Evolutionary conservation across 2,329 filamentous ascomycete species (phyloP).

Genomic region (Alternaria triticina): DNA sequence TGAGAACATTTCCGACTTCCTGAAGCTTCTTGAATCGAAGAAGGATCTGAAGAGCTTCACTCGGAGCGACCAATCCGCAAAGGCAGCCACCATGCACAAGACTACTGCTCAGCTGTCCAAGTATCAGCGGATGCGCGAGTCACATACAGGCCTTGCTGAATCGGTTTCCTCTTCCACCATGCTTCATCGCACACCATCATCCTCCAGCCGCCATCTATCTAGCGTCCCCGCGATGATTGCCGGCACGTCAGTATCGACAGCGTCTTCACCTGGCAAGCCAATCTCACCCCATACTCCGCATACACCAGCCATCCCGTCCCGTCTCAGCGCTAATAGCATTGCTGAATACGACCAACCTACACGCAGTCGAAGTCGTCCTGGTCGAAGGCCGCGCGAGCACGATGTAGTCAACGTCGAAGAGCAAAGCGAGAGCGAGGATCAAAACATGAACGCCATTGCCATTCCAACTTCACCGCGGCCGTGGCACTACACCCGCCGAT

Average conservation of each 20-base stretch:
- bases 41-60: conserved; percentile 87
- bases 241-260: conserved; percentile 77
- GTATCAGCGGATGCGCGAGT: conserved; percentile 88
- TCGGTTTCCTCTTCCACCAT: conserved; percentile 91
- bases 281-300: conserved; percentile 90
- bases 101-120: conserved; percentile 81
- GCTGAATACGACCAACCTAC: conserved; percentile 65
- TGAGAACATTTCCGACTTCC: conserved; percentile 90
- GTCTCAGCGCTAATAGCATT: conserved; percentile 90
- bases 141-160: conserved; percentile 86
- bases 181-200: conserved; percentile 80
- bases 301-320: conserved; percentile 89
- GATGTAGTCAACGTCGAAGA: conserved; percentile 35
- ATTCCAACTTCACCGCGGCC: conserved; percentile 73
- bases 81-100: conserved; percentile 73
- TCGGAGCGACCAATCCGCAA: conserved; percentile 62
- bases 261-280: conserved; percentile 86
- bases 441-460: conserved; percentile 71
- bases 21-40: conserved; percentile 85
- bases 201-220: conserved; percentile 75
- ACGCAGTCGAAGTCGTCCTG: conserved; percentile 37
- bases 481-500: conserved; percentile 60
- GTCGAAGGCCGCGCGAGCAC: conserved; percentile 43
- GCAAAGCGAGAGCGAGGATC: conserved; percentile 37
- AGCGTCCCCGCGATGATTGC: conserved; percentile 66